Conservation (phyloP, 1,139 yeast genomes). For the Blastobotrys elegans region DNA sequence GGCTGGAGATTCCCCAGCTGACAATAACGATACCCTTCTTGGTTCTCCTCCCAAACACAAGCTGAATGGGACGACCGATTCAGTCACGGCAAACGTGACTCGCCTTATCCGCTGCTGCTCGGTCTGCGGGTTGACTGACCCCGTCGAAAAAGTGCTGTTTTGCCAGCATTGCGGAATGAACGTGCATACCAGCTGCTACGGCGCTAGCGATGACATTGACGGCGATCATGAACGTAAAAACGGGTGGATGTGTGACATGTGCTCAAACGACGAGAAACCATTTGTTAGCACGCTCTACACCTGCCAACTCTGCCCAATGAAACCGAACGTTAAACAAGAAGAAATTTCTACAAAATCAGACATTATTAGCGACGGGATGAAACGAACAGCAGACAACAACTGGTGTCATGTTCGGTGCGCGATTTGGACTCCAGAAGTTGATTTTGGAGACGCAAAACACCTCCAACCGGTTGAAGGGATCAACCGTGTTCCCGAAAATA, state of each 20-base stretch:
- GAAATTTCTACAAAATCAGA: conserved; percentile 40
- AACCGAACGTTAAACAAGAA: conserved; percentile 45
- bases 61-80: not conserved
- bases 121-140: conserved; percentile 49
- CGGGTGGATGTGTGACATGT: conserved; percentile 77
- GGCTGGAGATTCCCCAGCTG: not conserved
- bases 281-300: conserved; percentile 50
- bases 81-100: not conserved
- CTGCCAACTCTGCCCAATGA: conserved; percentile 63
- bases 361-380: conserved; percentile 60
- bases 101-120: conserved; percentile 38
- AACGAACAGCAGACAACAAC: conserved; percentile 59
- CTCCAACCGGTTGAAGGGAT: conserved; percentile 44
- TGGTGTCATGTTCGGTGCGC: conserved; percentile 88
- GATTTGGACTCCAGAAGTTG: conserved; percentile 43
- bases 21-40: not conserved
- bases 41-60: too few species aligned
- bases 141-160: conserved; percentile 39
- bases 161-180: conserved; percentile 68
- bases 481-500: conserved; percentile 24
- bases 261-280: conserved; percentile 67
- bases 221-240: not conserved
- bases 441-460: conserved; percentile 38
- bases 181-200: conserved; percentile 72
- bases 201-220: conserved; percentile 32